Conservation (phyloP, 805 yeast species). For the Yarrowia keelungensis region DNA sequence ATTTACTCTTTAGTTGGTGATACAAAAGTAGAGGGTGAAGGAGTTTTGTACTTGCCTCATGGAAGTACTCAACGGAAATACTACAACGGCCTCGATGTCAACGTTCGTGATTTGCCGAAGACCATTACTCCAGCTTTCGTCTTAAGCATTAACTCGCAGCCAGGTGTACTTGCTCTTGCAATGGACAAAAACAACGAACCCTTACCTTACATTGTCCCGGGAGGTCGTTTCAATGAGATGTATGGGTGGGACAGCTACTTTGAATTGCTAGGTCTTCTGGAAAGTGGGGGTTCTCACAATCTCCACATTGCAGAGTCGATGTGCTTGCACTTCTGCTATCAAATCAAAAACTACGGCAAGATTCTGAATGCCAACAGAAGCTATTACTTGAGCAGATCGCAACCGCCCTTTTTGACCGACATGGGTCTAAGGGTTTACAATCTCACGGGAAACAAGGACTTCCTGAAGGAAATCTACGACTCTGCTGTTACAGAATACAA, state of each 20-base stretch:
- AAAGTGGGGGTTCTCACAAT: conserved; percentile 56
- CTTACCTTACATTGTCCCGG: conserved; percentile 92
- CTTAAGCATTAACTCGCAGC: conserved; percentile 75
- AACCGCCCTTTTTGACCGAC: conserved; percentile 96
- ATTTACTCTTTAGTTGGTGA: conserved; percentile 77
- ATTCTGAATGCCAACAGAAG: conserved; percentile 92
- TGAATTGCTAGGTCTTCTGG: conserved; percentile 81
- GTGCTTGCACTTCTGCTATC: conserved; percentile 91
- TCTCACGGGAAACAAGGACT: conserved; percentile 56
- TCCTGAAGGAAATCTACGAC: conserved; percentile 66
- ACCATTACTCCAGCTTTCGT: conserved; percentile 79
- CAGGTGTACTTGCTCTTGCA: conserved; percentile 87
- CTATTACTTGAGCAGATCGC: conserved; percentile 88
- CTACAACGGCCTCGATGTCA: conserved; percentile 62
- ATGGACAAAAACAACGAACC: conserved; percentile 63
- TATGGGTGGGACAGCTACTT: conserved; percentile 99
- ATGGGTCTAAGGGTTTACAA: conserved; percentile 77
- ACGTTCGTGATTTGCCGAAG: conserved; percentile 79
- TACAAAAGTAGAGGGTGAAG: conserved; percentile 73
- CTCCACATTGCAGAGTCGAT: conserved; percentile 81
- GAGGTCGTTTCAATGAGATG: conserved; percentile 94
- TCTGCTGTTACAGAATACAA: conserved; percentile 90
- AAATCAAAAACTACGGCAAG: conserved; percentile 88
- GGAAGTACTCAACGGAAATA: conserved; percentile 77
- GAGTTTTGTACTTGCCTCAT: conserved; percentile 79